Percentiles rank a stretch among this genome's conserved stretches.
These are phyloP conservation scores for Cornus controversa DNA, from an alignment of 148 eudicot genomes.

Conservation along the genomic window DNA sequence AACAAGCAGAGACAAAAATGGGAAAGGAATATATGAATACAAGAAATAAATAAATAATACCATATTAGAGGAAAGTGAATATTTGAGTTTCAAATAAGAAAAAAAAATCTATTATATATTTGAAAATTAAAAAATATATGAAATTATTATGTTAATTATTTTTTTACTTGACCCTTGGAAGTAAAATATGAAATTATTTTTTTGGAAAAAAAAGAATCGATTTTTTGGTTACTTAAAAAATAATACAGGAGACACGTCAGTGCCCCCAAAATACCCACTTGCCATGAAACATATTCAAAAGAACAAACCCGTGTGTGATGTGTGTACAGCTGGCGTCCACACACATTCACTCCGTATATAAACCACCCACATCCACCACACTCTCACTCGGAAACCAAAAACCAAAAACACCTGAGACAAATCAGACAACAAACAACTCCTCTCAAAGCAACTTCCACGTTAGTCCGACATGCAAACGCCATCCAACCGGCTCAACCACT, in stretches of 20 bases:
- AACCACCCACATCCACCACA: neutral
- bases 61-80: too few relatives aligned
- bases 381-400: neutral
- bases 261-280: neutral
- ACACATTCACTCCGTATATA: neutral
- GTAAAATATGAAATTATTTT: too few relatives aligned
- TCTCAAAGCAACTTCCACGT: neutral
- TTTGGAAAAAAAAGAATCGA: too few relatives aligned
- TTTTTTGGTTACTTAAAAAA: too few relatives aligned
- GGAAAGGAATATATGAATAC: too few relatives aligned
- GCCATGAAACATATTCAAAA: neutral
- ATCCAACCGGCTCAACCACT: conserved; percentile 2
- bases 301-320: neutral
- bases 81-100: too few relatives aligned
- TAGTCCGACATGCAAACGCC: conserved; percentile 18
- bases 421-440: neutral
- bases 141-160: too few relatives aligned
- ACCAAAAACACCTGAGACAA: neutral
- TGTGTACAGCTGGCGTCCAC: neutral
- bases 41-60: too few relatives aligned
- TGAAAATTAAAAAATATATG: too few relatives aligned
- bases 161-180: too few relatives aligned
- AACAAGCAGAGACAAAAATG: too few relatives aligned
- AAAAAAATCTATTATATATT: too few relatives aligned
- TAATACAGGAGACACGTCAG: neutral